Evolutionary conservation across 2,329 filamentous ascomycete genomes (phyloP).

Genomic region (Zymoseptoria brevis): DNA sequence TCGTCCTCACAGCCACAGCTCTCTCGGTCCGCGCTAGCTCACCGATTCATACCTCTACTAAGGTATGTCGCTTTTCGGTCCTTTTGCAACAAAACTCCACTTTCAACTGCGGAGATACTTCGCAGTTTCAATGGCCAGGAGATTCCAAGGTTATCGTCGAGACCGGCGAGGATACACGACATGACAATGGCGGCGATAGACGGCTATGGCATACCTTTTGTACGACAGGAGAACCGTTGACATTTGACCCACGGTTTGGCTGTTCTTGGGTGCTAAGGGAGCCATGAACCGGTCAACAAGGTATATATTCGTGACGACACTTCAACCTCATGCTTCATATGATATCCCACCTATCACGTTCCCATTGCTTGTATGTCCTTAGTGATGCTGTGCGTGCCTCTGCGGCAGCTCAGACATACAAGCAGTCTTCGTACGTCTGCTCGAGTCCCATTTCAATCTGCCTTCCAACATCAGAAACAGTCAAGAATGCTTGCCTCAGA

Average conservation of each 20-base stretch:
- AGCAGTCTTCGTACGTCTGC: no score
- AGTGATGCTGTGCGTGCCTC: no score
- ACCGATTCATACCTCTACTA: no score
- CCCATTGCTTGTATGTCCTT: no score
- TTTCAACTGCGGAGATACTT: neutral
- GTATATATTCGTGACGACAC: slow-evolving; percentile 2
- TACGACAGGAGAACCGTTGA: no score
- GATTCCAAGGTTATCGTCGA: neutral
- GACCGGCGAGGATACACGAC: neutral
- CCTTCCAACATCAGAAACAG: neutral
- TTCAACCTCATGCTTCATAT: neutral
- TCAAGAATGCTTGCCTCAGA: neutral
- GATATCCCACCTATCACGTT: no score
- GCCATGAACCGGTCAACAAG: neutral
- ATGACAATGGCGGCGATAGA: neutral
- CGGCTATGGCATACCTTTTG: no score
- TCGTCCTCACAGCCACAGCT: no score
- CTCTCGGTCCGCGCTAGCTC: no score
- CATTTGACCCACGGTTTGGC: no score
- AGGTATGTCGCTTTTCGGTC: no score
- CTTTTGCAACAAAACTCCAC: neutral
- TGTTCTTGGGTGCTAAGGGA: neutral
- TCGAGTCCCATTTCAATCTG: neutral
- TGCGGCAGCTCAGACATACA: no score
- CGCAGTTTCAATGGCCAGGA: neutral